Percentiles rank a stretch among this genome's conserved stretches.
These are phyloP conservation scores for Tricholoma sp. DNA, from an alignment of 768 basidiomycete species.

Conservation along the genomic window DNA sequence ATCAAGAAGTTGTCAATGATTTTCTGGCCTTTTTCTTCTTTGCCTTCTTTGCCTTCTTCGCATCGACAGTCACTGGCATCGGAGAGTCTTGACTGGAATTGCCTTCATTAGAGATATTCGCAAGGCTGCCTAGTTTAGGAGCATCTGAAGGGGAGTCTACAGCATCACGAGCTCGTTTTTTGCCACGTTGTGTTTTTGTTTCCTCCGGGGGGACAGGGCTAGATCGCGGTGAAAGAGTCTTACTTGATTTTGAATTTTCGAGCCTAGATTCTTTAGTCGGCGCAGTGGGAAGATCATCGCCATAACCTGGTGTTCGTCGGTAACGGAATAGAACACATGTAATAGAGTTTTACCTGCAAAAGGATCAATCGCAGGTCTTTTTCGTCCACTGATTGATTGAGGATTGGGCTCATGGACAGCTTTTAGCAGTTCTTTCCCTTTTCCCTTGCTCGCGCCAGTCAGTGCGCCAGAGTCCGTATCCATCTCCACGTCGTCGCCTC, in stretches of 20 bases:
- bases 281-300: constrained; percentile 20
- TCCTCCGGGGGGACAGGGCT: neutral
- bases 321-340: neutral
- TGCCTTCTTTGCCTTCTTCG: constrained; percentile 25
- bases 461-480: constrained; percentile 9
- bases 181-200: constrained; percentile 10
- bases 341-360: constrained; percentile 48
- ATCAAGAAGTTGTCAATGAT: constrained; percentile 9
- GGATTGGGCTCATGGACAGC: constrained; percentile 6
- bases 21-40: constrained; percentile 32
- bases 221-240: neutral
- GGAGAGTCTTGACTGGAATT: constrained; percentile 2
- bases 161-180: constrained; percentile 11
- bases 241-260: neutral
- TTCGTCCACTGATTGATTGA: constrained; percentile 33
- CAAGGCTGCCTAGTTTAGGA: constrained; percentile 1
- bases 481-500: constrained; percentile 21
- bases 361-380: constrained; percentile 53
- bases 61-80: constrained; percentile 5
- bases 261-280: neutral
- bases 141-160: constrained; percentile 5
- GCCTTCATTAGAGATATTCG: neutral
- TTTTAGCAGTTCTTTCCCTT: constrained; percentile 21
- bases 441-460: constrained; percentile 29
- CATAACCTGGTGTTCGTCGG: constrained; percentile 25